Conservation (phyloP, 1,139 yeast species). For the Martiniozyma asiatica region DNA sequence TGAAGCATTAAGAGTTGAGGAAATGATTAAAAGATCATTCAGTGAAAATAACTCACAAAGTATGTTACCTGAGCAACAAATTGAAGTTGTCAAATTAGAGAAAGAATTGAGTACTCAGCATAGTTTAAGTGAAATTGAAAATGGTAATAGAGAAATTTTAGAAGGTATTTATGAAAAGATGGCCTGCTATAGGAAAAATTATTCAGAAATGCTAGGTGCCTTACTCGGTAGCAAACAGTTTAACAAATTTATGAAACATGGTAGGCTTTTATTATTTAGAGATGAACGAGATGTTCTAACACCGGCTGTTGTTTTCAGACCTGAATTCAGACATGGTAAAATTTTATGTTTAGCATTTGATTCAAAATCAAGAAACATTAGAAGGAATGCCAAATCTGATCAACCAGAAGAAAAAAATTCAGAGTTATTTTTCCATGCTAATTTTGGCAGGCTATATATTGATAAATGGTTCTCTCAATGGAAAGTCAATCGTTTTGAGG, state of each 20-base stretch:
- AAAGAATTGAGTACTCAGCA: constrained; percentile 32
- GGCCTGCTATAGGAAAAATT: constrained; percentile 28
- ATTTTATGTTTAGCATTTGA: constrained; percentile 2
- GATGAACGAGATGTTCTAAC: constrained; percentile 30
- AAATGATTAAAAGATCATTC: constrained; percentile 92
- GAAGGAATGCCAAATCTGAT: neutral
- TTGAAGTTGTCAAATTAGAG: constrained; percentile 43
- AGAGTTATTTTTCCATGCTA: constrained; percentile 17
- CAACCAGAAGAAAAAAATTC: constrained; percentile 3
- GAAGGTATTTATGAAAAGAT: constrained; percentile 35
- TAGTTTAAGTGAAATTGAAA: constrained; percentile 22
- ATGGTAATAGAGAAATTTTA: constrained; percentile 29
- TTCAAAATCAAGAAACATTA: neutral
- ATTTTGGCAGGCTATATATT: constrained; percentile 14
- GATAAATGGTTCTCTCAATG: constrained; percentile 22
- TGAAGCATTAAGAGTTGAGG: constrained; percentile 90
- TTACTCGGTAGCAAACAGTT: constrained; percentile 3
- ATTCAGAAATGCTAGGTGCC: constrained; percentile 2
- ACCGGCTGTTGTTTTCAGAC: constrained; percentile 27
- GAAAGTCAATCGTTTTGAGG: constrained; percentile 19
- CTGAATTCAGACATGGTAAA: constrained; percentile 4
- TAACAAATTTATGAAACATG: constrained; percentile 20
- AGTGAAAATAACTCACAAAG: constrained; percentile 86
- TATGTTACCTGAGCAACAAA: constrained; percentile 75
- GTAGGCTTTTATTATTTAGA: constrained; percentile 51